Base-by-base conservation (phyloP, 2,329 filamentous ascomycete species). In the Penicillium glabrum region DNA sequence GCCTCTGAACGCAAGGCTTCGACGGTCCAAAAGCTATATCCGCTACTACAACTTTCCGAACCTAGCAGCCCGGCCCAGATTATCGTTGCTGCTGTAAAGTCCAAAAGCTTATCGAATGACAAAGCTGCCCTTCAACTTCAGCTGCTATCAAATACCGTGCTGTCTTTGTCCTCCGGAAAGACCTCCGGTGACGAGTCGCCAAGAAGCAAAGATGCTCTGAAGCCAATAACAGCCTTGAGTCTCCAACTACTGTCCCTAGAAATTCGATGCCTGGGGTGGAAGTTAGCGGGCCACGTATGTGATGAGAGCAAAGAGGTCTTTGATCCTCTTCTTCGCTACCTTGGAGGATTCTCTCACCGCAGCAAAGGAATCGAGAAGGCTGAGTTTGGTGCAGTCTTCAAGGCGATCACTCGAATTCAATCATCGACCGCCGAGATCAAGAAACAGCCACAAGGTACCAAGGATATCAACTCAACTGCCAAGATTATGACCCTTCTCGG, bases 71-170 rank as follows among this genome's bases (percentile, higher is more conserved):
- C 77, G 26, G 71, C 69, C 5, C 72, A 69, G 44, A 59, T 79
- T 2, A 77, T 79, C 39, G 33, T 72, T 48, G 64, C 65, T 21
- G 77, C 76, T 3, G 51, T 75, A 14, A 68, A 77, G n/a, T 61
- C 67, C 3, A 70, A 72, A 5, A 61, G 57, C n/a, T 53, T 79
- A 6, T 55, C 68, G 3, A 67, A 66, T 26, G 75, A 77, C 37
- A 77, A 77, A 55, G 74, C 75, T 26, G 75, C 75, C 13, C 61
- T 74, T 21, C 77, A 80, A 56, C 65, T 81, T n/a, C 75, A 79
- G 54, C 62, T 75, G 2, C 66, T 79, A 6, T 76, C 79, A 1
- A 77, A 76, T 54, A 72, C 67, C 3, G 57, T 80, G 6, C 46
- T 74, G 14, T 74, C 75, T 9, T 61, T 78, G 14, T 69, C 63